These are phyloP conservation scores for Chalciporus sp. DNA, from an alignment of 1,284 basidiomycete genomes.

Conservation along the genomic window DNA sequence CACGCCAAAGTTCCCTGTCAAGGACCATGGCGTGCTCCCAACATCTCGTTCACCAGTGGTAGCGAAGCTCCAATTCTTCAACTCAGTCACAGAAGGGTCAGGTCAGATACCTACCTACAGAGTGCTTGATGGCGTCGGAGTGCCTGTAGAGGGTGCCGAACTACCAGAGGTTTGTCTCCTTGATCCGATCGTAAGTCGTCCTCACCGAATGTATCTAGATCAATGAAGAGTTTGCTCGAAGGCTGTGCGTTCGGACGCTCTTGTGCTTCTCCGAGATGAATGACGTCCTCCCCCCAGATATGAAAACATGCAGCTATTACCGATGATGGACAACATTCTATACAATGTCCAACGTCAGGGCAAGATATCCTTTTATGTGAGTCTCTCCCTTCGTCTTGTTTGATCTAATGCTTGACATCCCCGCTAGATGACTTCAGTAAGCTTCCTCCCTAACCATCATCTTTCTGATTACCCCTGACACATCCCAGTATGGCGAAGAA, in stretches of 20 bases:
- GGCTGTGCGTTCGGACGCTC: slow-evolving; percentile 50
- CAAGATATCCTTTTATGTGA: slow-evolving; percentile 91
- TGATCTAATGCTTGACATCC: slow-evolving; percentile 14
- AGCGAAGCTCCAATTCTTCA: slow-evolving; percentile 73
- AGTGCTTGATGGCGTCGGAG: slow-evolving; percentile 77
- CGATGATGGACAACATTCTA: slow-evolving; percentile 84
- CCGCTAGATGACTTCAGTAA: slow-evolving; percentile 73
- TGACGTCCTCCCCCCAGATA: slow-evolving; percentile 49
- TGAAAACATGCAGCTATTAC: slow-evolving; percentile 82
- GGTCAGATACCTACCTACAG: slow-evolving; percentile 80
- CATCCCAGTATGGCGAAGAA: slow-evolving; percentile 82
- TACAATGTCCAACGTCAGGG: slow-evolving; percentile 94
- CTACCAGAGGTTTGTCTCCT: slow-evolving; percentile 64
- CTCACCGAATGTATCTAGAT: slow-evolving; percentile 49
- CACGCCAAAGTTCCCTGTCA: slow-evolving; percentile 25
- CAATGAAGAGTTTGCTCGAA: slow-evolving; percentile 70
- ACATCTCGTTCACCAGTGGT: slow-evolving; percentile 68
- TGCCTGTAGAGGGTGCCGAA: slow-evolving; percentile 69
- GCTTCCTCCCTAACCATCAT: slow-evolving; percentile 23
- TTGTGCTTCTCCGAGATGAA: not conserved
- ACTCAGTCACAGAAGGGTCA: slow-evolving; percentile 62
- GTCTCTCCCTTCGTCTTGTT: slow-evolving; percentile 28
- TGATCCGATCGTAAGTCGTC: not conserved
- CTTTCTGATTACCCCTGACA: slow-evolving; percentile 10
- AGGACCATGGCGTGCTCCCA: slow-evolving; percentile 52